Percentiles rank a stretch among this genome's conserved stretches.
Evolutionary conservation across 352 stramenopile species (phyloP).

Genomic region (Blastocystis sp.): DNA sequence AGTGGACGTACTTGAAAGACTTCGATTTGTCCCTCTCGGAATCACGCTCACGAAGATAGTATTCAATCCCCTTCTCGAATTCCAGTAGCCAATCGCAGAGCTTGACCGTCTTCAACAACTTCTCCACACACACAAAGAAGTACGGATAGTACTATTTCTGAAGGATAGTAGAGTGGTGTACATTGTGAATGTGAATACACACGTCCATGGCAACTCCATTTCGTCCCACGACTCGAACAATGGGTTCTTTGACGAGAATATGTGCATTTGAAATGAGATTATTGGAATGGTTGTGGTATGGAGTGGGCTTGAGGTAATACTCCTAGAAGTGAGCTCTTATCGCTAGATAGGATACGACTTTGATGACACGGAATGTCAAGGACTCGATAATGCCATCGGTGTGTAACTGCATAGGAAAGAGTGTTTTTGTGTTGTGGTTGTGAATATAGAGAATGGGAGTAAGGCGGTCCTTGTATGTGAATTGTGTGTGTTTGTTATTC

Average conservation of each 20-base stretch:
- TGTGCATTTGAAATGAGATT: background rate
- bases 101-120: background rate
- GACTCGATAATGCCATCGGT: background rate
- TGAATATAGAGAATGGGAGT: background rate
- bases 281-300: background rate
- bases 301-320: background rate
- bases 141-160: constrained; percentile 58
- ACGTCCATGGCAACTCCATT: background rate
- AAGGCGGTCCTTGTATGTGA: background rate
- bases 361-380: background rate
- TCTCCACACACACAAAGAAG: constrained; percentile 45
- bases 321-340: background rate
- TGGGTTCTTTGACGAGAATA: constrained; percentile 29
- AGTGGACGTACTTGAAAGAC: constrained; percentile 36
- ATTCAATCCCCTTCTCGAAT: constrained; percentile 46
- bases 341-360: background rate
- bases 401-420: background rate
- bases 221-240: constrained; percentile 47
- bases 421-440: background rate
- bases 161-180: background rate
- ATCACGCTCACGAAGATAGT: constrained; percentile 20
- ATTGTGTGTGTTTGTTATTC: background rate
- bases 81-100: background rate
- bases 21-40: background rate
- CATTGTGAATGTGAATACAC: constrained; percentile 61